Conservation (phyloP, 768 basidiomycete genomes). For the Termitomyces sp. region DNA sequence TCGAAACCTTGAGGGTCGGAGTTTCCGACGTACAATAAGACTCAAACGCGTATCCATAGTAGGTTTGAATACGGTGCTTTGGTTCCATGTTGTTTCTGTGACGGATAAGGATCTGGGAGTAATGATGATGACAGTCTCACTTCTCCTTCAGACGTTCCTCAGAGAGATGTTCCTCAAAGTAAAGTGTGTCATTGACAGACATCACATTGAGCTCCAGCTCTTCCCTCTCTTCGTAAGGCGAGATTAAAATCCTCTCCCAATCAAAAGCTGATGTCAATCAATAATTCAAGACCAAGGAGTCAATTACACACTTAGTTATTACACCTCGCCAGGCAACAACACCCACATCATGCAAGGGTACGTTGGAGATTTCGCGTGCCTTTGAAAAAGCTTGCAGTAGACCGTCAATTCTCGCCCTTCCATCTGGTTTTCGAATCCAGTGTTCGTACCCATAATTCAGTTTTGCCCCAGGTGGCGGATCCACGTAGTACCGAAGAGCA, state of each 20-base stretch:
- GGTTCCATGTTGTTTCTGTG: slow-evolving; percentile 61
- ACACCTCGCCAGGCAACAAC: slow-evolving; percentile 77
- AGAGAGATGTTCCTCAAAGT: slow-evolving; percentile 66
- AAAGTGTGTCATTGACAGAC: slow-evolving; percentile 61
- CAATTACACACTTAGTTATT: slow-evolving; percentile 63
- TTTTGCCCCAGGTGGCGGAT: slow-evolving; percentile 61
- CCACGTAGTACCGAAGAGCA: slow-evolving; percentile 64
- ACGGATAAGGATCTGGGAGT: not conserved
- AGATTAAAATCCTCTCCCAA: slow-evolving; percentile 67
- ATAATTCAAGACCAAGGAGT: not conserved
- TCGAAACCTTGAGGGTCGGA: slow-evolving; percentile 22
- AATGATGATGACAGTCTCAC: slow-evolving; percentile 31
- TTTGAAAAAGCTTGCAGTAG: slow-evolving; percentile 55
- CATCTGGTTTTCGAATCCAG: slow-evolving; percentile 65
- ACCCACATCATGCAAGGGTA: slow-evolving; percentile 35
- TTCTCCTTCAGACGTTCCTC: slow-evolving; percentile 57
- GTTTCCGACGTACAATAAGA: slow-evolving; percentile 69
- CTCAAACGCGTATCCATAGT: slow-evolving; percentile 88
- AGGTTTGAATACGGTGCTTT: slow-evolving; percentile 57
- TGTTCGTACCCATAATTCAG: slow-evolving; percentile 67
- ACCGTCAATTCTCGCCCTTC: slow-evolving; percentile 59
- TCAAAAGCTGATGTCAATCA: slow-evolving; percentile 13
- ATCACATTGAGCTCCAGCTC: slow-evolving; percentile 82
- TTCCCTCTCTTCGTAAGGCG: slow-evolving; percentile 79
- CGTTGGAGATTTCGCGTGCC: slow-evolving; percentile 23